Percentiles rank a stretch among this genome's conserved stretches.
phyloP scores from a whole-genome alignment of 305 asterid genomes.

The Fraxinus platypoda region DNA sequence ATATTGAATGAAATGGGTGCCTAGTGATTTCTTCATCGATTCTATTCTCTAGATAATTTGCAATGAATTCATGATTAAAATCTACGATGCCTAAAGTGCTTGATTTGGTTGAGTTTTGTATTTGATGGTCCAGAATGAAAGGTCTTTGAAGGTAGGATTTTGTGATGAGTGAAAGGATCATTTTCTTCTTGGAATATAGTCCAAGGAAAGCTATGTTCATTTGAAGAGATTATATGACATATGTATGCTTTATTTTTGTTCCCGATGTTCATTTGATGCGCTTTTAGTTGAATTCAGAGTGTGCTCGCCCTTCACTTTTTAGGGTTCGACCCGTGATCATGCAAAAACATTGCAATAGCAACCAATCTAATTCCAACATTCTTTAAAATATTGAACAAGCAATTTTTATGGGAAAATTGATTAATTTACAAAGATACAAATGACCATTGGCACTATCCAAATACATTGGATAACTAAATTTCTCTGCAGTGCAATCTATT shows the following conservation, averaged over 20 bases:
- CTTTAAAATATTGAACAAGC: neutral
- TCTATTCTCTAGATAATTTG: neutral
- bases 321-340: neutral
- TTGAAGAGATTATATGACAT: neutral
- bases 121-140: neutral
- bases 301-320: neutral
- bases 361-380: neutral
- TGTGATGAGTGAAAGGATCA: neutral
- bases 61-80: neutral
- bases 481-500: neutral
- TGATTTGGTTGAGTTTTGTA: neutral
- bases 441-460: neutral
- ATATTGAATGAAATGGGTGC: neutral
- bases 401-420: neutral
- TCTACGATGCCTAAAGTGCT: neutral
- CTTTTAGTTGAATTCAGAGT: neutral
- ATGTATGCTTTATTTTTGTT: neutral
- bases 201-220: neutral
- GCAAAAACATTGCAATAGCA: neutral
- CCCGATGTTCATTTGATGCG: neutral
- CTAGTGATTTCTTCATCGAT: neutral
- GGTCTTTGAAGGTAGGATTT: neutral
- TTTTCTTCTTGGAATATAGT: neutral
- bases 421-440: neutral
- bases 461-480: neutral